Evolutionary conservation across 2,329 filamentous ascomycete species (phyloP), one percentile per base, ranked within the genome.

Genomic region (Sporothrix globosa): DNA sequence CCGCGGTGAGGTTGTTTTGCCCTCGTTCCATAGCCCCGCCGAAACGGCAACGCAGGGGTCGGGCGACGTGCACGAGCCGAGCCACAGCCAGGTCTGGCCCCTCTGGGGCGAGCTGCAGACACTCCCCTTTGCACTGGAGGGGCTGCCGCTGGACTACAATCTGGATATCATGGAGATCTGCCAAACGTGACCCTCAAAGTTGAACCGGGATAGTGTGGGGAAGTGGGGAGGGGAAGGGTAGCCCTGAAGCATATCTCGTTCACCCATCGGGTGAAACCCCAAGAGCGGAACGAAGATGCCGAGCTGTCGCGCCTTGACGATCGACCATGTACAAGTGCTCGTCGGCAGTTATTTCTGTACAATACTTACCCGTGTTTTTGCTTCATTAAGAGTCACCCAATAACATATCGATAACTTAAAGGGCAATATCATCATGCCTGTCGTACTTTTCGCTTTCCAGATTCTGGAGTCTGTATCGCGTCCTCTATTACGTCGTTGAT

Each of bases 31-130:
- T 27, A 56, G 27, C 14, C 53, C 53, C 5, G 53, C 53, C 27
- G 53, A 56, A 4, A 56, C 53, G 27, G 34, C 53, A 30, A 34
- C 53, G 17, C 27, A 34, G 24, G 53, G 14, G 27, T 19, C 34
- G 4, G 24, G 30, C 27, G 56, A 24, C 21, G 34, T 21, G 13
- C 60, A 65, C 13, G 61, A 52, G 24, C 44, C 30, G 27, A 52
- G 44, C 56, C 34, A 41, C 39, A 61, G 24, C 5, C 65, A 72
- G 56, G 60, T 70, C 7, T 70, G 63, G 68, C 68, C 70, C 5
- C 34, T 72, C 5, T 73, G 68, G 67, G 70, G 67, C 9, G 68
- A 73, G 10, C 70, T 67, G 14, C 70, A 72, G 17, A 68, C 24
- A 11, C 27, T 67, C 7, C 63, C 72, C 1, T 71, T 73, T 68